Evolutionary conservation across 2,329 filamentous ascomycete species (phyloP).

Genomic region (Diplodia corticola): DNA sequence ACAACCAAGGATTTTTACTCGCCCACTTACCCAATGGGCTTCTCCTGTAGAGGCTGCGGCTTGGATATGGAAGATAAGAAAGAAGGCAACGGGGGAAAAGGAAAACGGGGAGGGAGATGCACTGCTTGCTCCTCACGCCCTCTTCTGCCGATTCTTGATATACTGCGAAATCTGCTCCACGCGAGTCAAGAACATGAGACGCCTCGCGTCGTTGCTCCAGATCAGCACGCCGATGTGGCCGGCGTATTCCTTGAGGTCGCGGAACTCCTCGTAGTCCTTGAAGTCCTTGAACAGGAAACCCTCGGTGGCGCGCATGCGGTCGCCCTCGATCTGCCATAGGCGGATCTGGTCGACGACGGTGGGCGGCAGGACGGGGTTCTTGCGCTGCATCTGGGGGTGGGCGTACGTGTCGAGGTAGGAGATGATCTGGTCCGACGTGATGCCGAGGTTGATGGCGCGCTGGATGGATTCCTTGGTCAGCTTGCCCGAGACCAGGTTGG

Average conservation of each 20-base stretch:
- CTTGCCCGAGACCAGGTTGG: slow-evolving; percentile 90
- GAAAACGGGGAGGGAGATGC: not conserved
- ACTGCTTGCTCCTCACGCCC: not conserved
- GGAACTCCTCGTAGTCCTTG: slow-evolving; percentile 67
- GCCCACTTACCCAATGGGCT: not conserved
- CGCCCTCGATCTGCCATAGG: slow-evolving; percentile 95
- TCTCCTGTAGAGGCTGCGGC: not conserved
- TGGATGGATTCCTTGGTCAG: slow-evolving; percentile 87
- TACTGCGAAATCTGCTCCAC: slow-evolving; percentile 78
- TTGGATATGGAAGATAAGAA: no score
- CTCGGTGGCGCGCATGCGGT: slow-evolving; percentile 80
- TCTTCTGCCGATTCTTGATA: slow-evolving; percentile 25
- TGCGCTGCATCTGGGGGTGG: slow-evolving; percentile 86
- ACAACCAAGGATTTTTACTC: not conserved
- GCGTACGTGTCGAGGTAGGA: slow-evolving; percentile 89
- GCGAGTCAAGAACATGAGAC: slow-evolving; percentile 88
- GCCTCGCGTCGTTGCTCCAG: slow-evolving; percentile 78
- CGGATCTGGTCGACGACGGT: slow-evolving; percentile 97
- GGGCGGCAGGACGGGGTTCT: slow-evolving; percentile 77
- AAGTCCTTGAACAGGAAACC: slow-evolving; percentile 94
- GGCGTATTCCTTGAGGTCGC: slow-evolving; percentile 71
- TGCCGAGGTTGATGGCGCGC: slow-evolving; percentile 82
- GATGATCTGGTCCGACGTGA: slow-evolving; percentile 94
- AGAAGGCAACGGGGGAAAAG: not conserved
- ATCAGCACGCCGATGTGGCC: slow-evolving; percentile 86